Evolutionary conservation across 768 basidiomycete genomes (phyloP), one percentile per base, ranked within the genome.

Genomic region (Psilocybe subaeruginosa): DNA sequence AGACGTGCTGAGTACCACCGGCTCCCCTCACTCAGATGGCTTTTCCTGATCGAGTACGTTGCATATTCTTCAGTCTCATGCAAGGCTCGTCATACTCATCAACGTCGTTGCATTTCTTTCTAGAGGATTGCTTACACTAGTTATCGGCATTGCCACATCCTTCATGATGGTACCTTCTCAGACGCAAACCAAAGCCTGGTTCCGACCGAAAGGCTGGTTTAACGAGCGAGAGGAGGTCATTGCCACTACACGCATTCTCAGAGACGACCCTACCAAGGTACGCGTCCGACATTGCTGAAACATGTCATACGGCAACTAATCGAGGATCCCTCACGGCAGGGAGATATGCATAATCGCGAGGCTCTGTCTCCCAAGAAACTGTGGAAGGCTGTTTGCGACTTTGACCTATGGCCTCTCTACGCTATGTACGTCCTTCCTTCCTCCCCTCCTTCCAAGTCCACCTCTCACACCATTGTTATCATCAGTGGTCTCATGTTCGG

Each of bases 301-400:
- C 23, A 23, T 23, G 23, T 1, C 23, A 23, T 23, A 23, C 23
- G 23, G 23, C 23, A 23, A 23, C 23, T 23, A 23, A 23, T 23
- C 23, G 23, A 23, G 23, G 23, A 23, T 23, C 23, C 33, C 0
- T 35, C 33, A 35, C 14, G 23, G 5, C n/a, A 43, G 41, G 41
- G 14, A 12, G 80, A 82, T 65, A 88, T 90, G 88, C 87, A 89
- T 72, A 89, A 90, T 64, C 81, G 88, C n/a, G 74, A 90, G 73
- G 88, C 84, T 8, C 74, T 90, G 3, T 73, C 76, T 3, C 47
- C 77, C 8, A 71, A 66, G 59, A 82, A 79, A 73, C 78, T 89
- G 17, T 83, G 75, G 70, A 64, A 74, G 19, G 80, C 84, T n/a
- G 56, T 88, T 12, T 73, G 69, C 17, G 88, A 90, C 66, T 89